Evolutionary conservation across 1,284 basidiomycete species (phyloP).

Genomic region (Ceratobasidium sp.): DNA sequence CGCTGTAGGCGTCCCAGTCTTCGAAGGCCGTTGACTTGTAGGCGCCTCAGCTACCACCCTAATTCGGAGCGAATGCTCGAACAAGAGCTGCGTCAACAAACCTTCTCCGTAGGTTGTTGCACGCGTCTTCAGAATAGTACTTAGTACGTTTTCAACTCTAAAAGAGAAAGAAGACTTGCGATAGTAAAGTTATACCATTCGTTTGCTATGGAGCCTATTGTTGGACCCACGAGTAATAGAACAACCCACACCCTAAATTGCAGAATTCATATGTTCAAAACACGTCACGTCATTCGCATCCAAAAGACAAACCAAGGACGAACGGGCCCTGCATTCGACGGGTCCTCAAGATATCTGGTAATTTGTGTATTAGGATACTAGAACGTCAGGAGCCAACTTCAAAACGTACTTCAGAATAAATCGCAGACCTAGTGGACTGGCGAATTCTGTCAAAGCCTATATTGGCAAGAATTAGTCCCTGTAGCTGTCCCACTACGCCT

Average conservation of each 20-base stretch:
- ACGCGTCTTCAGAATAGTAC: conserved; percentile 35
- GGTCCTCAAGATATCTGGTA: conserved; percentile 39
- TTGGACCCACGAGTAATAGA: conserved; percentile 39
- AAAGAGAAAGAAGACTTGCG: not conserved
- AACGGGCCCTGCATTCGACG: conserved; percentile 9
- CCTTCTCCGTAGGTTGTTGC: conserved; percentile 40
- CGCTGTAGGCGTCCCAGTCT: not conserved
- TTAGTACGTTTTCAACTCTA: too few species aligned
- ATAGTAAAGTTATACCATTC: conserved; percentile 41
- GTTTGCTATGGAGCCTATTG: conserved; percentile 37
- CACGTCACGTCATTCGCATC: not conserved
- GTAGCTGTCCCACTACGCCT: too few species aligned
- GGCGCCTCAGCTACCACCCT: conserved; percentile 53
- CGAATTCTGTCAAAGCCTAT: conserved; percentile 38
- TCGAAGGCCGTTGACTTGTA: not conserved
- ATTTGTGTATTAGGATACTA: not conserved
- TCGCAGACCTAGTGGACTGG: conserved; percentile 40
- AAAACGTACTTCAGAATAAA: conserved; percentile 31
- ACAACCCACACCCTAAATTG: conserved; percentile 41
- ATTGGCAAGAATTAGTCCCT: not conserved
- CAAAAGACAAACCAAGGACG: conserved; percentile 40
- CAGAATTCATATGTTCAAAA: not conserved
- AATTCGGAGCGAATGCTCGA: conserved; percentile 65
- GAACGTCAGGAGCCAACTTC: too few species aligned
- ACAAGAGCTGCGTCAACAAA: conserved; percentile 43